A percentile compares a stretch with the other conserved stretches of the same genome.
phyloP scores from a whole-genome alignment of 148 eudicot species.

The Rhododendron williamsianum region DNA sequence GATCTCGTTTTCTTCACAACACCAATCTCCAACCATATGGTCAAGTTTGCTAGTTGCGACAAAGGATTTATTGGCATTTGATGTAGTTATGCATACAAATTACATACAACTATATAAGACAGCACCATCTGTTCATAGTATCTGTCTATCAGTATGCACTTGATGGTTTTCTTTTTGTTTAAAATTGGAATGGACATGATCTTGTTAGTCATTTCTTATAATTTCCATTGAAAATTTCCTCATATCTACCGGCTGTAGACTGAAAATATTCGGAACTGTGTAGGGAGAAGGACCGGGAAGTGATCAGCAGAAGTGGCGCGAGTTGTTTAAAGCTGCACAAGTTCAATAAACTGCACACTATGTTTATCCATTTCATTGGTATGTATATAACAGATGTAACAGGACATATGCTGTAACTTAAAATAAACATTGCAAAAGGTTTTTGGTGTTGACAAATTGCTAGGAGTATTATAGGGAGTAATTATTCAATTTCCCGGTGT shows the following conservation, averaged over 20 bases:
- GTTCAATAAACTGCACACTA: neutral
- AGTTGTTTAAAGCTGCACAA: constrained; percentile 65
- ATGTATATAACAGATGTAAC: neutral
- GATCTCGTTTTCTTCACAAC: neutral
- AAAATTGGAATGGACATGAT: neutral
- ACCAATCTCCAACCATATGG: neutral
- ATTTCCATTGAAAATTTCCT: neutral
- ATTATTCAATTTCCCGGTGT: too few species aligned
- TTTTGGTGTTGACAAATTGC: neutral
- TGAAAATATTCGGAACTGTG: constrained; percentile 13
- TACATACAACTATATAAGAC: neutral
- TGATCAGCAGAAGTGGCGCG: constrained; percentile 66
- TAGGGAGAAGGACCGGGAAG: constrained; percentile 97
- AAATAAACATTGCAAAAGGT: neutral
- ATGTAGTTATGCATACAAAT: neutral
- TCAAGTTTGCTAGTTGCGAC: neutral
- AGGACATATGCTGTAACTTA: neutral
- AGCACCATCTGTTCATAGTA: neutral
- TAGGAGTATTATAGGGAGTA: too few species aligned
- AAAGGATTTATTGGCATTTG: neutral
- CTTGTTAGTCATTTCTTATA: neutral
- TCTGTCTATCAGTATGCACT: neutral
- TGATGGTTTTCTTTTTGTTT: neutral
- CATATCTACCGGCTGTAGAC: neutral
- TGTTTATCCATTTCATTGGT: neutral